Percentiles rank a stretch among this genome's conserved stretches.
Evolutionary conservation across 768 basidiomycete genomes (phyloP).

Genomic region (Boletus subparvulus): DNA sequence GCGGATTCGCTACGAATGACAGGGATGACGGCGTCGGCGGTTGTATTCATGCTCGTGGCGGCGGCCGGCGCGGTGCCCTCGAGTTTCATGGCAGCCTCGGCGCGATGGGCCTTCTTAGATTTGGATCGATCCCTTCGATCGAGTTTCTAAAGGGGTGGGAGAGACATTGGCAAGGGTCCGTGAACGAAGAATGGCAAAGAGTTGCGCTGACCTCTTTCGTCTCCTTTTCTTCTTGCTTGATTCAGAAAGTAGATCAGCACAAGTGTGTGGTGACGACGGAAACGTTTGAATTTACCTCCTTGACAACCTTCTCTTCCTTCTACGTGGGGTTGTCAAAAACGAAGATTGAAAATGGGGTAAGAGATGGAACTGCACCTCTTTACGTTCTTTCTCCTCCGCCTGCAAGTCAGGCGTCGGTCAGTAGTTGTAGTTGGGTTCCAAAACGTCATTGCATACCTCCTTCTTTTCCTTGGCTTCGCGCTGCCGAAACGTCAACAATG

Average conservation of each 20-base stretch:
- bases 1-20: slow-evolving; percentile 32
- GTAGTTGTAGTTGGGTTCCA: background rate
- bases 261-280: background rate
- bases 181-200: background rate
- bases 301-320: slow-evolving; percentile 55
- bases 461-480: slow-evolving; percentile 80
- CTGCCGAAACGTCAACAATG: slow-evolving; percentile 37
- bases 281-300: slow-evolving; percentile 45
- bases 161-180: background rate
- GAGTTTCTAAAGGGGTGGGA: slow-evolving; percentile 39
- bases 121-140: slow-evolving; percentile 60
- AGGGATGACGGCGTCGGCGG: slow-evolving; percentile 20
- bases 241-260: slow-evolving; percentile 22
- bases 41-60: slow-evolving; percentile 8
- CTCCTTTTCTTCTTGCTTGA: slow-evolving; percentile 46
- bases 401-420: slow-evolving; percentile 19
- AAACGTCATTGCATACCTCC: slow-evolving; percentile 41
- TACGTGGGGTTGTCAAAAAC: slow-evolving; percentile 14
- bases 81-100: slow-evolving; percentile 33
- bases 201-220: slow-evolving; percentile 40
- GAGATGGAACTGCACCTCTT: slow-evolving; percentile 46
- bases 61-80: slow-evolving; percentile 13
- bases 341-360: background rate
- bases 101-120: slow-evolving; percentile 46
- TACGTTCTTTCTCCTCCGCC: slow-evolving; percentile 62